Evolutionary conservation across 352 stramenopile genomes (phyloP), one percentile per base, ranked within the genome.

Genomic region (Globisporangium viniferum): DNA sequence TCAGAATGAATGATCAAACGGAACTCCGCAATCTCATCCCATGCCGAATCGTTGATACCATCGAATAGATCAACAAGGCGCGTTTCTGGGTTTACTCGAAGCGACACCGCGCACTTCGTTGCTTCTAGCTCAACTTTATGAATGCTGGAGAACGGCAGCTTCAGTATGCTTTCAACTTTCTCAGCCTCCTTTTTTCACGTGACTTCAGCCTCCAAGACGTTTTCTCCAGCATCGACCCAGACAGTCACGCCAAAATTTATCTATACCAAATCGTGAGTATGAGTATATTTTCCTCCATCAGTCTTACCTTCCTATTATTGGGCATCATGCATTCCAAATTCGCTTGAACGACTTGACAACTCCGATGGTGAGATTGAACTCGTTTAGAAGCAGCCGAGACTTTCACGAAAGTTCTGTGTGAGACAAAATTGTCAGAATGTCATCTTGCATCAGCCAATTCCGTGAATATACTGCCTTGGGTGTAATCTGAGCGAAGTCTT

Each of bases 201-300:
- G 18, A 72, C 39, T 49, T 81, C 75, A 33, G 66, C 55, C 59
- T 81, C 75, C 46, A 81, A 41, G 0, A 68, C 53, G 5, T 58
- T 31, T 2, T 71, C 68, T 7, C 76, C 76, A 36, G 74, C n/a
- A 39, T 82, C 76, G 24, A 80, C 64, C 76, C 76, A 82, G 22
- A 31, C 1, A 56, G 4, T 55, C 49, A 64, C 54, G 20, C 69
- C 64, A 24, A 69, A 18, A 24, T 62, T 15, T 9, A 72, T 68
- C 69, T 72, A 65, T 53, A 49, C 15, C 41, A 49, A 49, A 49
- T 15, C 8, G 15, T 49, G 15, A 49, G n/a, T n/a, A n/a, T n/a
- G n/a, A n/a, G n/a, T n/a, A n/a, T n/a, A 5, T 20, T 20, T 48
- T 20, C 14, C 39, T 20, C 39, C 39, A 12, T 49, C 15, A 22